phyloP scores from a whole-genome alignment of 2,329 filamentous ascomycete genomes.

The Coniochaeta sp. region DNA sequence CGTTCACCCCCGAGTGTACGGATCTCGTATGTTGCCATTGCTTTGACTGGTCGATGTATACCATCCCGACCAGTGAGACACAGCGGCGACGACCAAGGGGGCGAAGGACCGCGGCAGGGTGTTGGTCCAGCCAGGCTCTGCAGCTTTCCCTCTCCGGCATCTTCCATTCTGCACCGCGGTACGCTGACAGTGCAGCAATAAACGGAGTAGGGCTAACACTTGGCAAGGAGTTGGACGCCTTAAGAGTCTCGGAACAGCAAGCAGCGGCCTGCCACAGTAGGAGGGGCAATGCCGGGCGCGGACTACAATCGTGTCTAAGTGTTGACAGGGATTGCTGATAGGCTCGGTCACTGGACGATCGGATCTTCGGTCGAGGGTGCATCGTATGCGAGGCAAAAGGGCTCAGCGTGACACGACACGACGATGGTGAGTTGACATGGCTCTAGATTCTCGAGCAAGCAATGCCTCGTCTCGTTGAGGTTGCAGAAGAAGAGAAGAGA shows the following conservation, averaged over 20 bases:
- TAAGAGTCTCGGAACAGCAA: not conserved
- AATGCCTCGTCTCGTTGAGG: not conserved
- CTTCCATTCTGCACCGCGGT: not conserved
- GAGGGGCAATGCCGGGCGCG: not conserved
- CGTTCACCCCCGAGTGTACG: not conserved
- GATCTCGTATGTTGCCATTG: not conserved
- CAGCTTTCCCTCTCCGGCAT: not conserved
- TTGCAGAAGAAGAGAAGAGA: not conserved
- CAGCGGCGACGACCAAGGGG: not conserved
- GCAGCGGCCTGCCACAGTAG: not conserved
- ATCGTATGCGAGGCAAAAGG: not conserved
- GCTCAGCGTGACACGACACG: not conserved
- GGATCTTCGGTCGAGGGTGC: not conserved
- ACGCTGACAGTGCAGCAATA: not conserved
- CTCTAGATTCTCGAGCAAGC: not conserved
- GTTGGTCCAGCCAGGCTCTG: not conserved
- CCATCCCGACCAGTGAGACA: not conserved
- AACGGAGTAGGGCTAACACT: not conserved
- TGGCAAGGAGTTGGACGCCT: not conserved
- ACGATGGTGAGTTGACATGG: not conserved
- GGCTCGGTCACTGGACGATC: not conserved
- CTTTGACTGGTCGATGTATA: not conserved
- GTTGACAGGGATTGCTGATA: not conserved
- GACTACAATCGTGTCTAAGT: not conserved
- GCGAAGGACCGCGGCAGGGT: not conserved